Percentiles rank a stretch among this genome's conserved stretches.
Conservation (phyloP, 2,329 filamentous ascomycete genomes). For the Fusarium vanettenii region DNA sequence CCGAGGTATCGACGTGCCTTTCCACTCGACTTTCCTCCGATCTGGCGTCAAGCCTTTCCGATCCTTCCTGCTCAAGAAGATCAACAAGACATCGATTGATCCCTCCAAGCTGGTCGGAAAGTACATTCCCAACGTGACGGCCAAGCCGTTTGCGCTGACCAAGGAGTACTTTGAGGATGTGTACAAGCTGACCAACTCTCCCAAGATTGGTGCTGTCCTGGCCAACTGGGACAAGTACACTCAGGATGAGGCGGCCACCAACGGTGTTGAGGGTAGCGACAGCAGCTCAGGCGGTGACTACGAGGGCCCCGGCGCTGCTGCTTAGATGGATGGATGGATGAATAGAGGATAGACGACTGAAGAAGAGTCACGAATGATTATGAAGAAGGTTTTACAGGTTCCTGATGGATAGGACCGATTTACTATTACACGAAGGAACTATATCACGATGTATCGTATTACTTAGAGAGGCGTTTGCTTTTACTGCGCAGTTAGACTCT, state of each 20-base stretch:
- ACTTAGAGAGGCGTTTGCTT: conserved; percentile 41
- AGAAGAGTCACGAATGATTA: conserved; percentile 39
- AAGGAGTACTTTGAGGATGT: conserved; percentile 99
- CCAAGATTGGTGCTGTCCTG: conserved; percentile 81
- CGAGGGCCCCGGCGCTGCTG: conserved; percentile 56
- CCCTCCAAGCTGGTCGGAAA: conserved; percentile 97
- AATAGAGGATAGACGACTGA: conserved; percentile 25
- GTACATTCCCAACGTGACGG: conserved; percentile 99
- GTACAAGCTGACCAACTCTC: conserved; percentile 89
- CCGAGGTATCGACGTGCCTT: conserved; percentile 96
- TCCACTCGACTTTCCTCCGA: conserved; percentile 98
- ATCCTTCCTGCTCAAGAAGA: conserved; percentile 98
- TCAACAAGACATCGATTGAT: conserved; percentile 98
- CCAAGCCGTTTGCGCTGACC: conserved; percentile 92
- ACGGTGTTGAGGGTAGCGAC: conserved; percentile 51
- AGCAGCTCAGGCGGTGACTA: conserved; percentile 55
- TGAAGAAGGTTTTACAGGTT: conserved; percentile 37
- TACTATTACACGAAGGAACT: conserved; percentile 29
- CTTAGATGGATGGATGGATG: conserved; percentile 44
- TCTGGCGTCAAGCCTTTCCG: conserved; percentile 99
- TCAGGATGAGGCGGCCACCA: conserved; percentile 59
- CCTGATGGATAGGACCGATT: conserved; percentile 29
- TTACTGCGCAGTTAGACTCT: conserved; percentile 35
- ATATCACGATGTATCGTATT: conserved; percentile 44
- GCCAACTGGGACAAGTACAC: conserved; percentile 86